Base-by-base conservation (phyloP, 495 filamentous ascomycete species). In the Daldinia bambusicola region DNA sequence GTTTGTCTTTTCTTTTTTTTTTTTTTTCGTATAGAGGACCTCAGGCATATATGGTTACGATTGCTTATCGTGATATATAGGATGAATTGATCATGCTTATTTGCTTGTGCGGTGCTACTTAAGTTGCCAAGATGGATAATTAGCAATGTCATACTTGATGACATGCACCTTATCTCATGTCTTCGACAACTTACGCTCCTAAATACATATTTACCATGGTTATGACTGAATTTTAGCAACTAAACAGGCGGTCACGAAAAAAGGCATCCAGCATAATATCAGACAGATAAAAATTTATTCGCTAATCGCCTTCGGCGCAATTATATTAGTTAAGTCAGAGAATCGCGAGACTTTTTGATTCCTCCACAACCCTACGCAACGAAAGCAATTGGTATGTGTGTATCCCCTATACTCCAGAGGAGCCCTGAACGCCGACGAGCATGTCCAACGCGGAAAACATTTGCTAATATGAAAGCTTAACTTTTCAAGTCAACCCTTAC, bases 331-430 rank as follows among this genome's bases (percentile, higher is more conserved):
- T 48, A 48, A 48, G 43, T 20, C 16, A 48, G 18, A 22, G 43
- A 48, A 48, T 48, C 43, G 20, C 22, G 18, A 48, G 22, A 26
- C 26, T 2, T 48, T 48, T 20, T 48, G 43, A 48, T 48, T 48
- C 18, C 18, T 22, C 7, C 12, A 12, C 43, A 4, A 48, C 18
- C 41, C 41, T 48, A 22, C 43, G 43, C 43, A 48, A 6, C 43
- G 12, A 48, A 48, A 48, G 43, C 43, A 48, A 48, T 48, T 48
- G 43, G 43, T 48, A 48, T 48, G 43, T 26, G 26, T 26, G 26
- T 48, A 4, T 48, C 43, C 43, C 18, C 43, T 5, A 10, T 48
- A 48, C 43, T 48, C 43, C 43, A 16, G 16, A 48, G 43, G 18
- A 48, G 16, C 22, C 43, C 43, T 5, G 8, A 48, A 48, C 43